Conservation (phyloP, 306 rosid species). For the Acacia melanoxylon region DNA sequence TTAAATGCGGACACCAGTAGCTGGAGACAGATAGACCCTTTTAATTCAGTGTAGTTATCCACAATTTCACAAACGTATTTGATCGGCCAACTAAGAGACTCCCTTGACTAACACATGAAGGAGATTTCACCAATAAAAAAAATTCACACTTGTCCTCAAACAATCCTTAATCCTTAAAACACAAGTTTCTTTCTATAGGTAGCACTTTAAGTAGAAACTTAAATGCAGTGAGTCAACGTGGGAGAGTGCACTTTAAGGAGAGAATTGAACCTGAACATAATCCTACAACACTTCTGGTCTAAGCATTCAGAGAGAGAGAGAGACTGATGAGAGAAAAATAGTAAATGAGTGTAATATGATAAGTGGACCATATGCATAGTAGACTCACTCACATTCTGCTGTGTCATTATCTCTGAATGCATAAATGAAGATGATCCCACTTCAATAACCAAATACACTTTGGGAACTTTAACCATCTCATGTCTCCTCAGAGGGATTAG, state of each 20-base stretch:
- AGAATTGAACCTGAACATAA: not conserved
- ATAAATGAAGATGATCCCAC: not conserved
- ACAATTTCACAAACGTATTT: not conserved
- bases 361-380: not conserved
- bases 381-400: not conserved
- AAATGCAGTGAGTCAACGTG: not conserved
- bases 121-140: not conserved
- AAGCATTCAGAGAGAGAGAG: not conserved
- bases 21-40: not conserved
- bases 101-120: not conserved
- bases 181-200: not conserved
- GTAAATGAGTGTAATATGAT: not conserved
- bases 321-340: no score
- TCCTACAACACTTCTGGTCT: not conserved
- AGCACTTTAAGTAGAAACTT: not conserved
- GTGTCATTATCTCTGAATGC: not conserved
- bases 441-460: not conserved
- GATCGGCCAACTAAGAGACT: not conserved
- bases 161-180: not conserved
- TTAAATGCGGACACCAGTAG: not conserved
- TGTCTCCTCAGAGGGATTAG: not conserved
- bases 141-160: not conserved
- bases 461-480: not conserved
- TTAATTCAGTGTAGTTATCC: not conserved
- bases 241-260: not conserved